phyloP scores from a whole-genome alignment of 169 alveolate species.

The Babesia gibsoni region DNA sequence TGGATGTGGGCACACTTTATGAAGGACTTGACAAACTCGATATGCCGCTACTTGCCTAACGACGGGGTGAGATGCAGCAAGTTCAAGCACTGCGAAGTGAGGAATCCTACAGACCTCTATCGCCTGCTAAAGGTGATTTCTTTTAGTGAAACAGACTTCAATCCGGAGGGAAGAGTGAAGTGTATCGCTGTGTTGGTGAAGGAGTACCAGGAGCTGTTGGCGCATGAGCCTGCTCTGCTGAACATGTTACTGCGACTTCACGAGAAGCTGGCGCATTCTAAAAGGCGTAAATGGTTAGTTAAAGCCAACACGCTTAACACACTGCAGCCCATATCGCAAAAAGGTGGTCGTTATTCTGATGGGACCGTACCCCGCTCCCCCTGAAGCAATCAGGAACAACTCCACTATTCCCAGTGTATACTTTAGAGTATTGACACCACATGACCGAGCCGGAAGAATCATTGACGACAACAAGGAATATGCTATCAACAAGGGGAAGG shows the following conservation, averaged over 20 bases:
- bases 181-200: constrained; percentile 14
- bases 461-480: neutral
- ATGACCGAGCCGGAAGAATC: neutral
- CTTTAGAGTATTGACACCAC: neutral
- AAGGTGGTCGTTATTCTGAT: constrained; percentile 19
- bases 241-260: constrained; percentile 21
- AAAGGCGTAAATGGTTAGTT: neutral
- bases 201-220: constrained; percentile 42
- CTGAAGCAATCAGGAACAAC: constrained; percentile 9
- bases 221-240: constrained; percentile 29
- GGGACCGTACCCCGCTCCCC: constrained; percentile 40
- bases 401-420: constrained; percentile 17
- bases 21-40: neutral
- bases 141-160: neutral
- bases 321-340: neutral
- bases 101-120: neutral
- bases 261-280: neutral
- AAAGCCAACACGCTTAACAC: neutral
- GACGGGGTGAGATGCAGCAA: neutral
- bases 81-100: constrained; percentile 1
- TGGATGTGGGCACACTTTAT: constrained; percentile 29
- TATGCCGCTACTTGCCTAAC: neutral
- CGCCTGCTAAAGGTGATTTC: neutral
- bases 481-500: neutral
- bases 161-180: neutral